These are phyloP conservation scores for Apiosordaria backusii DNA, from an alignment of 495 filamentous ascomycete species.

Conservation along the genomic window DNA sequence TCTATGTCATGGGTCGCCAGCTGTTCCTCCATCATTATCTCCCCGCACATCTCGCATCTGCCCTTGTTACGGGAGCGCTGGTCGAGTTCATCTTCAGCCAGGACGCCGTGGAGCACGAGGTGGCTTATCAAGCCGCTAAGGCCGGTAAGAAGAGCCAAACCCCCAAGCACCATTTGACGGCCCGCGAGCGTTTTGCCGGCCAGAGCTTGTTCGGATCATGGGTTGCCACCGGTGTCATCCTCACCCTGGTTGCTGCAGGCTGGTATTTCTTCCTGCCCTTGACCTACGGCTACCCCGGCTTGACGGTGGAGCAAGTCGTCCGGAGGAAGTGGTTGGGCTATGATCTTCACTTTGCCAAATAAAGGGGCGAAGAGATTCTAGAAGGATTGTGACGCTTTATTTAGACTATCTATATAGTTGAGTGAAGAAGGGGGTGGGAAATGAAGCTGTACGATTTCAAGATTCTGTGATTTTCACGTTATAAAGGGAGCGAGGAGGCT, in stretches of 20 bases:
- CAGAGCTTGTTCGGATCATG: constrained; percentile 75
- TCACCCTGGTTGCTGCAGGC: constrained; percentile 65
- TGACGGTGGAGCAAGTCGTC: constrained; percentile 73
- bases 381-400: background rate
- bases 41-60: constrained; percentile 87
- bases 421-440: background rate
- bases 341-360: constrained; percentile 98
- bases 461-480: background rate
- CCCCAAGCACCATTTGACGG: constrained; percentile 57
- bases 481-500: background rate
- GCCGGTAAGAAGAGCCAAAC: constrained; percentile 48
- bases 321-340: constrained; percentile 94
- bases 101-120: constrained; percentile 61
- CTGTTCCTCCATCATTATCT: constrained; percentile 98
- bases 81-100: constrained; percentile 95
- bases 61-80: constrained; percentile 91
- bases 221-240: constrained; percentile 68
- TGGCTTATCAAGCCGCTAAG: constrained; percentile 43
- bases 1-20: constrained; percentile 96
- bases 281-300: constrained; percentile 93
- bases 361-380: constrained; percentile 27
- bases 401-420: background rate
- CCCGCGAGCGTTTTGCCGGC: constrained; percentile 73
- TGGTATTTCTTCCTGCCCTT: constrained; percentile 93
- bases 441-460: background rate